Evolutionary conservation across 352 stramenopile species (phyloP), one percentile per base, ranked within the genome.

Genomic region (Pilasporangium apinafurcum): DNA sequence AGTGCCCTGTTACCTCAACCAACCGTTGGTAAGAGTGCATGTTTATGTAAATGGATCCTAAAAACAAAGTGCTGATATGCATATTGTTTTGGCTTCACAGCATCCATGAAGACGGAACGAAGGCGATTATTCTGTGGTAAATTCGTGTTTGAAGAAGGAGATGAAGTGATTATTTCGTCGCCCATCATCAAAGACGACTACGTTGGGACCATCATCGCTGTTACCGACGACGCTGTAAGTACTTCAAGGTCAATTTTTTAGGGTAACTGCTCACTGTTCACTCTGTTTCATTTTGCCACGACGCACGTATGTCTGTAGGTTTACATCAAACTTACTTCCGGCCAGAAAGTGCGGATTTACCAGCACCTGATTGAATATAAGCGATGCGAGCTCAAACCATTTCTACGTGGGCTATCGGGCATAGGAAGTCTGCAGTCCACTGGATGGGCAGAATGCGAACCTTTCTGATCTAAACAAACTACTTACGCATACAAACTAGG

Each of bases 91-190:
- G 30, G 8, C 29, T 35, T n/a, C 17, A 28, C 13, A 16, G 17
- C 16, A 44, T 60, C 27, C 37, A 86, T 86, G 30, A 66, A 68
- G 37, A 52, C 69, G 18, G 60, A 81, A 27, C 70, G 69, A 37
- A 73, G 74, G 45, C 61, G 67, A 32, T 44, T 92, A 46, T 44
- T 68, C 31, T 86, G 70, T 26, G 78, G 71, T 45, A 80, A 84
- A 49, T 79, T 86, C 44, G 54, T 88, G 7, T 86, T 88, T 47
- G 74, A 90, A 47, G 77, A 92, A 31, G 80, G 80, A 29, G 80
- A 92, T 35, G 80, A 92, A 45, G 74, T 90, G 22, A 62, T 81
- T 8, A 48, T 90, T 38, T 75, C 63, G 7, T 77, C 78, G 35
- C 67, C 75, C 1, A 48, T 88, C 13, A 56, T 85, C 28, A 57